These are phyloP conservation scores for Sporothrix variecibatus DNA, from an alignment of 2,329 filamentous ascomycete species.

Conservation along the genomic window DNA sequence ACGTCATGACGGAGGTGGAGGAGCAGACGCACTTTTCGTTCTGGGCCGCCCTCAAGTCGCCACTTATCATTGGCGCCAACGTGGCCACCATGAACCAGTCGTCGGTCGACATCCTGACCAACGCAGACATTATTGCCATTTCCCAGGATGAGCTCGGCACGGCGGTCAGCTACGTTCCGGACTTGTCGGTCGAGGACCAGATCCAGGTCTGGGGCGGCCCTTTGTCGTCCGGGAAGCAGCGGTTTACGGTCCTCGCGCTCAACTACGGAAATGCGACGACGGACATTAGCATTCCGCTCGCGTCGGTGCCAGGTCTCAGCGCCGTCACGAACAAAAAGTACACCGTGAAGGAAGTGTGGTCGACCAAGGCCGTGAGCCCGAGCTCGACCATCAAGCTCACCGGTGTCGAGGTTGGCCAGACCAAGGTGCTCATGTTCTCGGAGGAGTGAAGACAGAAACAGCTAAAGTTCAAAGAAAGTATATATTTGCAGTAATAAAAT, in stretches of 20 bases:
- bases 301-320: not conserved
- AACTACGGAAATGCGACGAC: constrained; percentile 21
- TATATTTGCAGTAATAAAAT: too few species aligned
- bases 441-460: not conserved
- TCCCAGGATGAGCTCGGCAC: constrained; percentile 13
- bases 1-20: constrained; percentile 42
- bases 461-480: too few species aligned
- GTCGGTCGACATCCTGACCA: constrained; percentile 43
- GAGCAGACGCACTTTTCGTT: constrained; percentile 49
- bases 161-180: not conserved
- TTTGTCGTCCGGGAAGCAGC: constrained; percentile 30
- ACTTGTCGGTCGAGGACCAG: constrained; percentile 14
- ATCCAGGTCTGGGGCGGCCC: constrained; percentile 25
- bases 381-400: not conserved
- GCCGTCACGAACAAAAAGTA: not conserved
- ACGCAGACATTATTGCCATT: constrained; percentile 41
- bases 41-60: constrained; percentile 50
- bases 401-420: not conserved
- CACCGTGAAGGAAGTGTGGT: not conserved
- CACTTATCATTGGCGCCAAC: constrained; percentile 46
- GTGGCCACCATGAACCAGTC: constrained; percentile 38
- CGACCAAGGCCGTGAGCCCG: not conserved
- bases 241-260: constrained; percentile 14
- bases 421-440: constrained; percentile 1
- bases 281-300: not conserved